These are phyloP conservation scores for Marasmius tenuissimus DNA, from an alignment of 1,284 basidiomycete genomes.

Conservation along the genomic window DNA sequence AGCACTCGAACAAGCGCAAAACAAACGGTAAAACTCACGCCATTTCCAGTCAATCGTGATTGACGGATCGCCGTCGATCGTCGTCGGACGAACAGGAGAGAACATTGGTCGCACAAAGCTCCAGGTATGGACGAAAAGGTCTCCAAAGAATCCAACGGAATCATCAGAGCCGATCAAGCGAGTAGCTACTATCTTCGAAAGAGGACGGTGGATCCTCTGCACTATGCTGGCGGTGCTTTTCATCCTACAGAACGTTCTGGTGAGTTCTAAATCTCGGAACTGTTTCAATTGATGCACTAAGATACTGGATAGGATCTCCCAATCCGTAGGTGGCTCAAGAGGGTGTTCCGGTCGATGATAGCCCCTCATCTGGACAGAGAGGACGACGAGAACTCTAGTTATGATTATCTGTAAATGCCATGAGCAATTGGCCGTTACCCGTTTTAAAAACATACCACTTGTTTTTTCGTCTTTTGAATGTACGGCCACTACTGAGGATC, in stretches of 20 bases:
- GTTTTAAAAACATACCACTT: too few relatives aligned
- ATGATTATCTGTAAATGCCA: too few relatives aligned
- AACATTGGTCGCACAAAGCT: not conserved
- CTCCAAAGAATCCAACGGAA: not conserved
- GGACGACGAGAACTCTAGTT: too few relatives aligned
- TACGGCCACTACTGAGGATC: too few relatives aligned
- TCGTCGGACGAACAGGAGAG: not conserved
- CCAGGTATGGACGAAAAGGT: conserved; percentile 3
- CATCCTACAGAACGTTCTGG: not conserved
- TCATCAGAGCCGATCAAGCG: not conserved
- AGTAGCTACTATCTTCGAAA: not conserved
- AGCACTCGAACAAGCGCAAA: not conserved
- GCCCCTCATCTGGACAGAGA: too few relatives aligned
- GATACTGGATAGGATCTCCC: too few relatives aligned
- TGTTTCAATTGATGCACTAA: too few relatives aligned
- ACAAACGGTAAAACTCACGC: not conserved
- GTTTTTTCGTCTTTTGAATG: too few relatives aligned
- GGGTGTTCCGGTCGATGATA: too few relatives aligned
- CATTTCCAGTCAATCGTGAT: not conserved
- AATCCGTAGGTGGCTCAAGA: too few relatives aligned
- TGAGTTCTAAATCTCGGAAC: not conserved
- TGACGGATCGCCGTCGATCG: not conserved
- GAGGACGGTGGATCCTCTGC: not conserved
- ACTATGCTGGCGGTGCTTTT: not conserved
- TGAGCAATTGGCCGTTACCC: too few relatives aligned